These are phyloP conservation scores for Agaricus sinodeliciosus DNA, from an alignment of 768 basidiomycete genomes.

Conservation along the genomic window DNA sequence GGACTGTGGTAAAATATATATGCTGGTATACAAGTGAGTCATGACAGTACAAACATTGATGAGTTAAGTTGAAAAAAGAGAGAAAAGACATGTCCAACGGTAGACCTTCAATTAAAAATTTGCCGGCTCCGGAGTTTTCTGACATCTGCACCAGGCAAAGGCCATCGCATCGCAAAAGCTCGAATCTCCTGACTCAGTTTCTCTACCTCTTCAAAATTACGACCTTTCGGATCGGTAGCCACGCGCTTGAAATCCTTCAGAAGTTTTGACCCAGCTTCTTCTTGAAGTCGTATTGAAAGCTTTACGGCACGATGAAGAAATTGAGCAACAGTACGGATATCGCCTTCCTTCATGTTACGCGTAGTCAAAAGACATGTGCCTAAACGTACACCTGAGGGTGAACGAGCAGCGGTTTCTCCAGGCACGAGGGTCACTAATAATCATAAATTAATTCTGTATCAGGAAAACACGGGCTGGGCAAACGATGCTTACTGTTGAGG, in stretches of 20 bases:
- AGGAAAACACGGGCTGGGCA: background rate
- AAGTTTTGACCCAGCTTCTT: constrained; percentile 90
- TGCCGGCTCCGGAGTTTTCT: constrained; percentile 42
- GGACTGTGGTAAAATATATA: too few relatives aligned
- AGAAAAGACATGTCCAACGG: background rate
- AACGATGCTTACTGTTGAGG: constrained; percentile 68
- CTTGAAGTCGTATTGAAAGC: constrained; percentile 82
- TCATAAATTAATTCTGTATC: background rate
- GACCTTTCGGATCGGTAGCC: constrained; percentile 61
- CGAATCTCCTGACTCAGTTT: constrained; percentile 76
- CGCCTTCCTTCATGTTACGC: constrained; percentile 86
- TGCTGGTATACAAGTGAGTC: too few relatives aligned
- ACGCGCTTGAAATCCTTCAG: constrained; percentile 93
- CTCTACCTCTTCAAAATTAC: constrained; percentile 60
- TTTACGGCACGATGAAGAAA: constrained; percentile 95
- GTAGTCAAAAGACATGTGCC: constrained; percentile 93
- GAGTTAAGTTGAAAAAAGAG: too few relatives aligned
- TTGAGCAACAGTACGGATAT: constrained; percentile 79
- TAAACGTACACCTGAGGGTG: constrained; percentile 94
- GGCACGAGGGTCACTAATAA: constrained; percentile 87
- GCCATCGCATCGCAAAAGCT: constrained; percentile 81
- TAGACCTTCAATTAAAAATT: constrained; percentile 51
- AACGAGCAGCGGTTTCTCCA: constrained; percentile 91
- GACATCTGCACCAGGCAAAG: constrained; percentile 79
- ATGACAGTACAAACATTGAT: too few relatives aligned